These are phyloP conservation scores for Aspergillus tubingensis DNA, from an alignment of 2,329 filamentous ascomycete genomes.

Conservation along the genomic window DNA sequence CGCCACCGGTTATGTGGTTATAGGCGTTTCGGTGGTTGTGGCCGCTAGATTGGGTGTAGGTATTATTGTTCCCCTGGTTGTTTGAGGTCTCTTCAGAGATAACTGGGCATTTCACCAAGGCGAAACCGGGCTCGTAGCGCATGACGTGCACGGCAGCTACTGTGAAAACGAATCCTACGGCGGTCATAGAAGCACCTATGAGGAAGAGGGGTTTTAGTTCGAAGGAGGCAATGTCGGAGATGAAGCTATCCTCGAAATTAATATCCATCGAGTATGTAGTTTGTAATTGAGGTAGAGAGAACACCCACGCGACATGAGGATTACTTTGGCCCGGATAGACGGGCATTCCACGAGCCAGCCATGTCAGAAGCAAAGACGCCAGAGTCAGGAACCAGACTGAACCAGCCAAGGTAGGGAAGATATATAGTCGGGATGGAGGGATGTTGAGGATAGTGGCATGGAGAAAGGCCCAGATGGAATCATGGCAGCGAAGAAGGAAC, in stretches of 20 bases:
- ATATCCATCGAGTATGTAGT: not conserved
- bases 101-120: constrained; percentile 12
- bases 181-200: constrained; percentile 23
- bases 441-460: constrained; percentile 24
- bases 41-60: not conserved
- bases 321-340: constrained; percentile 24
- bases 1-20: not conserved
- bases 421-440: constrained; percentile 21
- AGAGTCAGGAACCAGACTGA: constrained; percentile 25
- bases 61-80: not conserved
- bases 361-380: constrained; percentile 21
- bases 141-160: constrained; percentile 26
- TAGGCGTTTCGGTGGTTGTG: not conserved
- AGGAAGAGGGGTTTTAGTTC: constrained; percentile 27
- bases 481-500: constrained; percentile 16
- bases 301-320: constrained; percentile 18
- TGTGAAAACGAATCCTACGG: constrained; percentile 22
- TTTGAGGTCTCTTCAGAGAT: not conserved
- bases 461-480: constrained; percentile 20
- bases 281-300: not conserved
- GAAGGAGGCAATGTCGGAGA: constrained; percentile 27
- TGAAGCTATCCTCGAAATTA: constrained; percentile 16
- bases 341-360: constrained; percentile 22
- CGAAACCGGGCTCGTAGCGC: constrained; percentile 25
- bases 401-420: constrained; percentile 24